Evolutionary conservation across 352 stramenopile genomes (phyloP), one percentile per base, ranked within the genome.

Genomic region (Stephanocyclus meneghinianus): DNA sequence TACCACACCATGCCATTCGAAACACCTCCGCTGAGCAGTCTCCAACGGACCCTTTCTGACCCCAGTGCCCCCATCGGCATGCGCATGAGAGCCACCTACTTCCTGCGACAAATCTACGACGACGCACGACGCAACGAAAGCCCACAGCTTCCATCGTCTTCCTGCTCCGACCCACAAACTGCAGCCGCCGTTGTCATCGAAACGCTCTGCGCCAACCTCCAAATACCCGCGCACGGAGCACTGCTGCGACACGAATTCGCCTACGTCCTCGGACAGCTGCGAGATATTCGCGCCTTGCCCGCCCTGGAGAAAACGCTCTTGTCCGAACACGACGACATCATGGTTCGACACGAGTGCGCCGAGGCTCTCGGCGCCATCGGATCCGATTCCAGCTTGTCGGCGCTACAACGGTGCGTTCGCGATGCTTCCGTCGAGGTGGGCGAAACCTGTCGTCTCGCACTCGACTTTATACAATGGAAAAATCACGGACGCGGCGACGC

Each of bases 341-440:
- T 94, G 87, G 88, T 94, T 30, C 86, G 91, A 61, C 90, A 94
- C 71, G 87, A 96, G 89, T 94, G 94, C 13, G 97, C 96, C 10
- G 97, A 99, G 85, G 97, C 97, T 44, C 90, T 99, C 1, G 97
- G 96, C 35, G 96, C 97, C 35, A 99, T 99, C 75, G 97, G 95
- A 50, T 87, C 92, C 53, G 73, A 83, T 21, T 70, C 89, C 57
- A 96, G 94, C 30, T 83, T 98, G 59, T 47, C 84, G 4, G 81
- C 96, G 37, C 91, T 99, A 4, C 80, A 98, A 87, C 91, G 94
- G 61, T 98, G 91, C 66, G 61, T 87, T 2, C 92, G 98, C 71
- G 80, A 89, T 68, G 47, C 63, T 65, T 84, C 66, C 9, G 75
- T 84, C 2, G 97, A 99, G 90, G 93, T 99, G 5, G 92, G 95